Percentiles rank a stretch among this genome's conserved stretches.
Conservation (phyloP, 106 monocot genomes). For the Allium fistulosum region DNA sequence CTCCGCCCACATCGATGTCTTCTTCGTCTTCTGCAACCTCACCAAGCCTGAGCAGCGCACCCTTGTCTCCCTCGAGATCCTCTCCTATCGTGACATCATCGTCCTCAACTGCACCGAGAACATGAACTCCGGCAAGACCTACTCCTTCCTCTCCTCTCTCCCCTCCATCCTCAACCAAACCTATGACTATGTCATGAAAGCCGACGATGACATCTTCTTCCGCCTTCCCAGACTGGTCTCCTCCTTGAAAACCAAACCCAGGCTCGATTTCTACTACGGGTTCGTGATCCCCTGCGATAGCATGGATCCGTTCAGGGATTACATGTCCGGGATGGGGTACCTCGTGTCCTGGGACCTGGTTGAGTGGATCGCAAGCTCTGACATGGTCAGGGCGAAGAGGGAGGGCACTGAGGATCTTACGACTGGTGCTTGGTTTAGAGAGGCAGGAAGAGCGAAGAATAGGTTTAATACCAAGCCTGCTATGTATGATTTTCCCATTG, state of each 20-base stretch:
- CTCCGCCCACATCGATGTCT: slow-evolving; percentile 26
- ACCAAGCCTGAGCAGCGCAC: slow-evolving; percentile 28
- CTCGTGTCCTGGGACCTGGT: slow-evolving; percentile 54
- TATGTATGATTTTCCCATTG: slow-evolving; percentile 39
- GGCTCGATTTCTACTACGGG: slow-evolving; percentile 45
- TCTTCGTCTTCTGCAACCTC: slow-evolving; percentile 54
- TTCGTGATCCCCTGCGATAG: slow-evolving; percentile 24
- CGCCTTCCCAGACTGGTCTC: slow-evolving; percentile 22
- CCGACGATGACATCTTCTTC: slow-evolving; percentile 51
- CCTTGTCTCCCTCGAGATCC: slow-evolving; percentile 50
- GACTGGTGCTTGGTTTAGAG: slow-evolving; percentile 26
- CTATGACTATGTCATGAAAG: slow-evolving; percentile 62
- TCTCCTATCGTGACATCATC: slow-evolving; percentile 40
- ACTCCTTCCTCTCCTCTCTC: slow-evolving; percentile 35
- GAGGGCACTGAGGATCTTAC: slow-evolving; percentile 40
- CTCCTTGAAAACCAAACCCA: slow-evolving; percentile 22
- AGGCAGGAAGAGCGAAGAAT: slow-evolving; percentile 33
- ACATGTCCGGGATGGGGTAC: slow-evolving; percentile 62
- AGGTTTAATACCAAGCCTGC: slow-evolving; percentile 28
- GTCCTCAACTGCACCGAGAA: slow-evolving; percentile 58
- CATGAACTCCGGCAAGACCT: slow-evolving; percentile 63
- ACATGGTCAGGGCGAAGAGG: slow-evolving; percentile 12
- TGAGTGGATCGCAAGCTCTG: slow-evolving; percentile 32
- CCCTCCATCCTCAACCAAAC: slow-evolving; percentile 22
- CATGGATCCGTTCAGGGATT: slow-evolving; percentile 26